phyloP scores from a whole-genome alignment of 352 stramenopile species.

The Phytophthora meadii region DNA sequence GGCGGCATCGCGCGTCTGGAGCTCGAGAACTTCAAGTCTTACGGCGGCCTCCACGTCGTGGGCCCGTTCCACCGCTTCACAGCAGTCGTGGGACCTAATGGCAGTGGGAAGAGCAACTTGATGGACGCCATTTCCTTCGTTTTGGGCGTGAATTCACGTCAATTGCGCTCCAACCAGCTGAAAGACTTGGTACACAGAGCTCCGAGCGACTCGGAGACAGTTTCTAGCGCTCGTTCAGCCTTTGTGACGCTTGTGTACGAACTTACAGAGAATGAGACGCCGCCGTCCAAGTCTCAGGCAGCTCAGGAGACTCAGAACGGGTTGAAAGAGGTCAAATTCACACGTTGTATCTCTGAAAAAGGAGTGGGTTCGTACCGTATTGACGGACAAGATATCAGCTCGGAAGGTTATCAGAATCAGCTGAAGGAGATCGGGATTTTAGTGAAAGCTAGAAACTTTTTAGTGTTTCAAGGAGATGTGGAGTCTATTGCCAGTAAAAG shows the following conservation, averaged over 20 bases:
- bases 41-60: conserved; percentile 93
- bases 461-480: conserved; percentile 99
- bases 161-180: conserved; percentile 96
- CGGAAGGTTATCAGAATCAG: conserved; percentile 94
- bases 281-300: conserved; percentile 38
- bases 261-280: conserved; percentile 67
- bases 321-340: conserved; percentile 89
- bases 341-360: conserved; percentile 92
- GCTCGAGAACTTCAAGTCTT: conserved; percentile 99
- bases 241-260: conserved; percentile 97
- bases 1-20: conserved; percentile 94
- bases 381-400: conserved; percentile 80
- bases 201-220: conserved; percentile 57
- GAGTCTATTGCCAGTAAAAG: conserved; percentile 97
- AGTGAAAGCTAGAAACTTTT: conserved; percentile 99
- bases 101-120: conserved; percentile 93
- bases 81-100: conserved; percentile 98
- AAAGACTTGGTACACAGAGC: conserved; percentile 95
- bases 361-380: conserved; percentile 89
- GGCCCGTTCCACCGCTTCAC: conserved; percentile 98
- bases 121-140: conserved; percentile 99
- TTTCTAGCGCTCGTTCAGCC: conserved; percentile 54
- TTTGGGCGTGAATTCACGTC: conserved; percentile 95
- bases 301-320: conserved; percentile 1
- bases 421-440: conserved; percentile 97